A percentile compares a stretch with the other conserved stretches of the same genome.
phyloP scores from a whole-genome alignment of 2,329 filamentous ascomycete species.

The Epicoccum nigrum region DNA sequence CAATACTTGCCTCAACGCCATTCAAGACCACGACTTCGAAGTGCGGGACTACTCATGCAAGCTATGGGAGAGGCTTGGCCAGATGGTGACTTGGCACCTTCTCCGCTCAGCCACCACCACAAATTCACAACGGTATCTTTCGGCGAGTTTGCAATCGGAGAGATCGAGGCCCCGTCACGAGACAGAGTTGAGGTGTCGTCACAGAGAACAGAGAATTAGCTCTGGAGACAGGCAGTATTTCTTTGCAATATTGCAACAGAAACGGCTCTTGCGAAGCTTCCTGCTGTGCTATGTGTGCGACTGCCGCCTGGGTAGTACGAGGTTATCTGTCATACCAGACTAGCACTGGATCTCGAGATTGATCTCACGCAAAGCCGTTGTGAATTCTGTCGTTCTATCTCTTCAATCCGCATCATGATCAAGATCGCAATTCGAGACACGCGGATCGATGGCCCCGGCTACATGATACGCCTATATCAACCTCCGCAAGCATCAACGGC shows the following conservation, averaged over 20 bases:
- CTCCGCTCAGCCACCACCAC: not conserved
- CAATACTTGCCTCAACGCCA: conserved; percentile 1
- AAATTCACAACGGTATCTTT: conserved; percentile 1
- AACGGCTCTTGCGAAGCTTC: too few species aligned
- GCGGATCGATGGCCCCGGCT: conserved; percentile 5
- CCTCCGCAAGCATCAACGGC: conserved; percentile 7
- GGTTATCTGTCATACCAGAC: too few species aligned
- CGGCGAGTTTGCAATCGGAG: not conserved
- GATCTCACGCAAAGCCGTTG: too few species aligned
- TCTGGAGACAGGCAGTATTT: too few species aligned
- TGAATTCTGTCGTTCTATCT: too few species aligned
- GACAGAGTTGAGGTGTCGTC: not conserved
- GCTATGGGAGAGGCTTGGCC: conserved; percentile 4
- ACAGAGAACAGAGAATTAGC: too few species aligned
- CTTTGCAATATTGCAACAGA: too few species aligned
- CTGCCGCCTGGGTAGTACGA: too few species aligned
- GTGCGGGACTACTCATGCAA: not conserved
- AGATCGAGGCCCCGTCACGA: conserved; percentile 2
- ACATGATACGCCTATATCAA: conserved; percentile 9
- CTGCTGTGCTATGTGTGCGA: too few species aligned
- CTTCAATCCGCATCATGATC: not conserved
- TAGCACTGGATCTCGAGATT: too few species aligned
- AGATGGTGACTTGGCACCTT: too few species aligned
- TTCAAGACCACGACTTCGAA: not conserved
- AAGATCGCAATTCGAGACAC: not conserved